Evolutionary conservation across 257 asterid species (phyloP).

Genomic region (Solanum okadae): DNA sequence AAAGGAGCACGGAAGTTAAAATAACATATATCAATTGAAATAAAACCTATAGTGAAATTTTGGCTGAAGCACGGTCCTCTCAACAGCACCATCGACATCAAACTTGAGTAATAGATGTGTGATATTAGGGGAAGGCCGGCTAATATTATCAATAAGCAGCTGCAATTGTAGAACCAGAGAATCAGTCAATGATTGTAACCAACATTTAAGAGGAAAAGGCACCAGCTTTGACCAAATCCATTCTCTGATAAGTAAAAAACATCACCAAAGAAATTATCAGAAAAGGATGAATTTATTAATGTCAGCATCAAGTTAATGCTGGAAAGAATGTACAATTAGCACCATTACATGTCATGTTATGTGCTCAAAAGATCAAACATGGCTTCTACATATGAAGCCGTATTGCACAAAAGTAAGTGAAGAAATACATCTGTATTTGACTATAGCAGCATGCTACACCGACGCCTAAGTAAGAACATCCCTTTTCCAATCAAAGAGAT

Average conservation of each 20-base stretch:
- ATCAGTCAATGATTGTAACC: neutral
- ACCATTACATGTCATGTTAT: neutral
- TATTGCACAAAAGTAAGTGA: neutral
- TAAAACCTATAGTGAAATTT: slow-evolving; percentile 83
- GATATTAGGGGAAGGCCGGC: slow-evolving; percentile 83
- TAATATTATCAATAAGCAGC: slow-evolving; percentile 81
- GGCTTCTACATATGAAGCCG: neutral
- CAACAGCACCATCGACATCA: slow-evolving; percentile 72
- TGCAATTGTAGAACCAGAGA: slow-evolving; percentile 30
- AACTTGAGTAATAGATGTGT: slow-evolving; percentile 84
- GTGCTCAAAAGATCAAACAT: neutral
- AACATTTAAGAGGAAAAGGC: neutral
- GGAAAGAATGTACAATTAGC: neutral
- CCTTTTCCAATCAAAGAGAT: neutral
- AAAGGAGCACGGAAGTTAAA: neutral
- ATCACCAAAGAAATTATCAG: neutral
- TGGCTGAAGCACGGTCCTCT: slow-evolving; percentile 84
- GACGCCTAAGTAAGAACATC: neutral
- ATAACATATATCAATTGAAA: neutral
- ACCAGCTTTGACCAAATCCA: neutral
- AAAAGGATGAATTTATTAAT: neutral
- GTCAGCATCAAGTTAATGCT: neutral
- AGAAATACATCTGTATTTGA: neutral
- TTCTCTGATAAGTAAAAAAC: neutral
- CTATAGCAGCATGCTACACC: neutral